A percentile compares a stretch with the other conserved stretches of the same genome.
Conservation (phyloP, 768 basidiomycete species). For the Auricularia cornea region DNA sequence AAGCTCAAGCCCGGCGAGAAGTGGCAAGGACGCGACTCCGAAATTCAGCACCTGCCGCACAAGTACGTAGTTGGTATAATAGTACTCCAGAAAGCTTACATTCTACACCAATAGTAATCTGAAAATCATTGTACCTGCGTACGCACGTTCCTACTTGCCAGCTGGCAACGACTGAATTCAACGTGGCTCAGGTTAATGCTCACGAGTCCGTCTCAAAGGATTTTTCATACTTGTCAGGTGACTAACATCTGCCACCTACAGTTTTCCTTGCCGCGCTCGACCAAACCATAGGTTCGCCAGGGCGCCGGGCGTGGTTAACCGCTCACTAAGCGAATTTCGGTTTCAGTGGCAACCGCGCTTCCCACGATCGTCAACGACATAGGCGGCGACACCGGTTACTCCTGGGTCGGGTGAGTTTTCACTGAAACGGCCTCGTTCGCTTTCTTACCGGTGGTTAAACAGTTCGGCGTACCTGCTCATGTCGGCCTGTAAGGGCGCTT, state of each 20-base stretch:
- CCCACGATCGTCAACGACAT: slow-evolving; percentile 64
- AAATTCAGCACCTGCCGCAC: slow-evolving; percentile 7
- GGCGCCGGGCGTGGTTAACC: background rate
- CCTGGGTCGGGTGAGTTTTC: slow-evolving; percentile 62
- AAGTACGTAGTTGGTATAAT: slow-evolving; percentile 2
- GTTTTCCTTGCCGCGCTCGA: slow-evolving; percentile 36
- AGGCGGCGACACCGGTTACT: slow-evolving; percentile 53
- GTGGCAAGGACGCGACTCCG: slow-evolving; percentile 1
- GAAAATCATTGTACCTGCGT: slow-evolving; percentile 10
- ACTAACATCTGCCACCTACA: background rate
- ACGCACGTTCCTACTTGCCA: background rate
- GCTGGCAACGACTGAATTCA: background rate
- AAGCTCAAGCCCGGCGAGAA: slow-evolving; percentile 1
- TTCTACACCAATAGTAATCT: slow-evolving; percentile 11
- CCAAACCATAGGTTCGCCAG: slow-evolving; percentile 17
- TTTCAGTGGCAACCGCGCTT: slow-evolving; percentile 63
- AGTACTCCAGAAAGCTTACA: background rate
- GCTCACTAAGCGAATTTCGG: background rate
- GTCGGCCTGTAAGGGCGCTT: background rate
- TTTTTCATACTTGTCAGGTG: background rate
- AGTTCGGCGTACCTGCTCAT: slow-evolving; percentile 51
- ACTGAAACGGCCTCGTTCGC: background rate
- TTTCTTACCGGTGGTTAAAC: slow-evolving; percentile 27
- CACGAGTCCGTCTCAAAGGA: background rate
- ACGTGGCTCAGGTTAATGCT: slow-evolving; percentile 7